Percentiles rank a stretch among this genome's conserved stretches.
Conservation (phyloP, 2,329 filamentous ascomycete species). For the Penicillium paneum region DNA sequence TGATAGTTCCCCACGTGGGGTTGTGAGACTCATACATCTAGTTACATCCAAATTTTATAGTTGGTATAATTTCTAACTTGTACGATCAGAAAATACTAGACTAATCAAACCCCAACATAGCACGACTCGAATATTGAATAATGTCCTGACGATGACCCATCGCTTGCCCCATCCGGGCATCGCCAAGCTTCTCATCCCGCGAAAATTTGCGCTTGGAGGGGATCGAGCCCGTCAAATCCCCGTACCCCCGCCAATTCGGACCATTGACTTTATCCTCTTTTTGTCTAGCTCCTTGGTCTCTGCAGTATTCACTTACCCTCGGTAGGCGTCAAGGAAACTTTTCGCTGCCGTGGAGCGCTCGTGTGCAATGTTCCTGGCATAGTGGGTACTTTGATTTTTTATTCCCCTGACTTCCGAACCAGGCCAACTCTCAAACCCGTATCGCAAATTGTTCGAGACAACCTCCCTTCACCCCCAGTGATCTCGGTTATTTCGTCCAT, state of each 20-base stretch:
- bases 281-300: conserved; percentile 7
- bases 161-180: conserved; percentile 7
- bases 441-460: not conserved
- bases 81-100: not conserved
- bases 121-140: not conserved
- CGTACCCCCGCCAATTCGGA: conserved; percentile 16
- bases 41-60: not conserved
- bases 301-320: not conserved
- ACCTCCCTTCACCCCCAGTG: not conserved
- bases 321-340: conserved; percentile 1
- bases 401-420: conserved; percentile 20
- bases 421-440: conserved; percentile 1
- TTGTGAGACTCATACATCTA: not conserved
- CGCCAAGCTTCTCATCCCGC: conserved; percentile 21
- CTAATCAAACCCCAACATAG: not conserved
- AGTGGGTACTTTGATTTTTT: conserved; percentile 24
- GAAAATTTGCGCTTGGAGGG: conserved; percentile 19
- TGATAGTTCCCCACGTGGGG: conserved; percentile 1
- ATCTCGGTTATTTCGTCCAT: not conserved
- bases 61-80: no score
- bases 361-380: conserved; percentile 17
- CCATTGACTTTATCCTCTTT: conserved; percentile 8
- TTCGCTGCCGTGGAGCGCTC: conserved; percentile 14
- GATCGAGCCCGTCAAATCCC: conserved; percentile 5
- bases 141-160: not conserved